Conservation (phyloP, 1,284 basidiomycete genomes). For the Spongispora temasekensis region DNA sequence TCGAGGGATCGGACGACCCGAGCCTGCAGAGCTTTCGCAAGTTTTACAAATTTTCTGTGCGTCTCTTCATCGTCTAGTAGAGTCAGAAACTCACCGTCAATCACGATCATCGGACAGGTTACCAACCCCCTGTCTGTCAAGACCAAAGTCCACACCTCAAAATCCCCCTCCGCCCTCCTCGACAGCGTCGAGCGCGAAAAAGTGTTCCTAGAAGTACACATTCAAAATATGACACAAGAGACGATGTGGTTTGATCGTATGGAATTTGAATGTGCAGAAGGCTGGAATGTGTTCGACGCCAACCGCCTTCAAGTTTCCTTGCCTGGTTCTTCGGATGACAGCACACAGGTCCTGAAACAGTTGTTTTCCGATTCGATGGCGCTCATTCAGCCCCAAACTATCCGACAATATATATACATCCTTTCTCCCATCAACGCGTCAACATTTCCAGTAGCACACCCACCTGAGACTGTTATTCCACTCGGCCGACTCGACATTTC, state of each 20-base stretch:
- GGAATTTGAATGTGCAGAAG: slow-evolving; percentile 70
- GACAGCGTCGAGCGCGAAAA: slow-evolving; percentile 67
- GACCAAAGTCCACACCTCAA: slow-evolving; percentile 80
- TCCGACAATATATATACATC: slow-evolving; percentile 83
- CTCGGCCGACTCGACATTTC: slow-evolving; percentile 81
- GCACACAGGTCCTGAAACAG: slow-evolving; percentile 24
- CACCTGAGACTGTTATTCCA: slow-evolving; percentile 70
- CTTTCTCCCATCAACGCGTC: slow-evolving; percentile 54
- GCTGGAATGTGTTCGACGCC: slow-evolving; percentile 61
- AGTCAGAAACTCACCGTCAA: no score
- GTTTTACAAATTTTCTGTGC: slow-evolving; percentile 86
- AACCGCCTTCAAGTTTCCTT: slow-evolving; percentile 40
- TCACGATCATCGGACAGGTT: slow-evolving; percentile 49
- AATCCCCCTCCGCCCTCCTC: slow-evolving; percentile 69
- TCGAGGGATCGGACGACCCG: slow-evolving; percentile 56
- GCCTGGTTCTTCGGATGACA: slow-evolving; percentile 12
- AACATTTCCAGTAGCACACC: slow-evolving; percentile 50
- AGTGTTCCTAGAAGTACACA: slow-evolving; percentile 84
- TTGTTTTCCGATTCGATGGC: slow-evolving; percentile 64
- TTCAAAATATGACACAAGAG: slow-evolving; percentile 81
- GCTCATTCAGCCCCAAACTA: slow-evolving; percentile 78
- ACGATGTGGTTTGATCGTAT: slow-evolving; percentile 78
- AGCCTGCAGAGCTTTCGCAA: slow-evolving; percentile 74
- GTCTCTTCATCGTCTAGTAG: no score
- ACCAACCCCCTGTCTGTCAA: slow-evolving; percentile 88